These are phyloP conservation scores for Rickenella mellea DNA, from an alignment of 768 basidiomycete species.

Conservation along the genomic window DNA sequence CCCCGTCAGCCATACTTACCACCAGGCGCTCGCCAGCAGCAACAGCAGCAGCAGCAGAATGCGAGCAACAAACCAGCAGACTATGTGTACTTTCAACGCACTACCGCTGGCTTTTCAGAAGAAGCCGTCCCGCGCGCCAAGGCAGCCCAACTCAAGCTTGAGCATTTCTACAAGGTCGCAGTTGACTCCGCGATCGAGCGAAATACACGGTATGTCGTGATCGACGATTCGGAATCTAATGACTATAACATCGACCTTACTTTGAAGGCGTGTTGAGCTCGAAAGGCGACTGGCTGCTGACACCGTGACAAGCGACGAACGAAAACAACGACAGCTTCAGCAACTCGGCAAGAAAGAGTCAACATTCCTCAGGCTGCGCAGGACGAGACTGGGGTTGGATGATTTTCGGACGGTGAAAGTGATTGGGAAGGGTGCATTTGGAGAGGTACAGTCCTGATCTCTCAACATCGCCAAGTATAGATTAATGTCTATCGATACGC, in stretches of 20 bases:
- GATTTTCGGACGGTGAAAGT: slow-evolving; percentile 98
- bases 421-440: slow-evolving; percentile 98
- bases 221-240: background rate
- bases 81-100: slow-evolving; percentile 93
- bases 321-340: slow-evolving; percentile 75
- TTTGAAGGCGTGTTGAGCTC: slow-evolving; percentile 69
- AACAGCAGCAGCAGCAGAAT: background rate
- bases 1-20: slow-evolving; percentile 1
- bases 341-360: slow-evolving; percentile 84
- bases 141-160: slow-evolving; percentile 88
- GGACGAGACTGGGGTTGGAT: slow-evolving; percentile 84
- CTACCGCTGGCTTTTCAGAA: slow-evolving; percentile 65
- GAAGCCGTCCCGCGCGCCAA: slow-evolving; percentile 78
- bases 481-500: no score
- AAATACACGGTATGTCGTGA: slow-evolving; percentile 61
- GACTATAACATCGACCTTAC: no score
- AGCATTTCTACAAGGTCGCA: slow-evolving; percentile 94
- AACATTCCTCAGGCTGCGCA: slow-evolving; percentile 75
- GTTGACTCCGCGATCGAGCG: slow-evolving; percentile 94
- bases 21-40: background rate
- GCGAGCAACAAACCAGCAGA: slow-evolving; percentile 37
- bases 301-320: slow-evolving; percentile 64
- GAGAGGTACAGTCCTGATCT: slow-evolving; percentile 85
- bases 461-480: background rate
- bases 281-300: slow-evolving; percentile 73